phyloP scores from a whole-genome alignment of 2,329 filamentous ascomycete species.

The Penicillium sp. region DNA sequence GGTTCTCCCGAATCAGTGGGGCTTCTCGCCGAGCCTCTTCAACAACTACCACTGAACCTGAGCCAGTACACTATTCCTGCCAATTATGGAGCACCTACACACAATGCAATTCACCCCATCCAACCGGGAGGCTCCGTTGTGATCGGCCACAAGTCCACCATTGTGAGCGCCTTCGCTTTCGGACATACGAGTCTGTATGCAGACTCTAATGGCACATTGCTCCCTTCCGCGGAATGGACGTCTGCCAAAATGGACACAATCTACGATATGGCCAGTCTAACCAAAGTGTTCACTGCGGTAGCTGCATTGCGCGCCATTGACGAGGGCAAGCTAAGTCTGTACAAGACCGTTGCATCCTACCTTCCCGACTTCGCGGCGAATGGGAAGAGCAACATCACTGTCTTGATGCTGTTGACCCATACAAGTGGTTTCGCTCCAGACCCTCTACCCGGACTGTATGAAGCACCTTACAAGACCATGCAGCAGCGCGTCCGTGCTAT shows the following conservation, averaged over 20 bases:
- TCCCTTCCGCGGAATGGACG: slow-evolving; percentile 26
- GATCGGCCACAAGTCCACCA: slow-evolving; percentile 17
- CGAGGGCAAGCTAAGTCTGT: neutral
- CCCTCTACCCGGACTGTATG: neutral
- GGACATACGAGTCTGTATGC: slow-evolving; percentile 22
- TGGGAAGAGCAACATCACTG: neutral
- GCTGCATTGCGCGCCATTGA: neutral
- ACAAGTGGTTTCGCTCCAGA: slow-evolving; percentile 1
- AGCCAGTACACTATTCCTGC: slow-evolving; percentile 8
- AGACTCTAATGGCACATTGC: slow-evolving; percentile 26
- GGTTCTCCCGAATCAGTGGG: slow-evolving; percentile 8
- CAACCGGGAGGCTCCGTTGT: slow-evolving; percentile 19
- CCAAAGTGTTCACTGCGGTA: slow-evolving; percentile 39
- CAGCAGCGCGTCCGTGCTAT: neutral
- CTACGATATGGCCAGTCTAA: slow-evolving; percentile 43
- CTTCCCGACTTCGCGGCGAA: neutral
- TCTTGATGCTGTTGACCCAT: neutral
- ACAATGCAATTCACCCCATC: slow-evolving; percentile 18
- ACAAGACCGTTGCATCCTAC: neutral
- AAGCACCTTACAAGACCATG: neutral
- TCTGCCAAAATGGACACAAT: slow-evolving; percentile 34
- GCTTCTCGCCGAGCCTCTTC: slow-evolving; percentile 7
- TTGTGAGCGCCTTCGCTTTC: slow-evolving; percentile 24
- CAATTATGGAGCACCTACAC: slow-evolving; percentile 9
- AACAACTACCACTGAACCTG: slow-evolving; percentile 6